These are phyloP conservation scores for Plantago major DNA, from an alignment of 257 asterid genomes.

Conservation along the genomic window DNA sequence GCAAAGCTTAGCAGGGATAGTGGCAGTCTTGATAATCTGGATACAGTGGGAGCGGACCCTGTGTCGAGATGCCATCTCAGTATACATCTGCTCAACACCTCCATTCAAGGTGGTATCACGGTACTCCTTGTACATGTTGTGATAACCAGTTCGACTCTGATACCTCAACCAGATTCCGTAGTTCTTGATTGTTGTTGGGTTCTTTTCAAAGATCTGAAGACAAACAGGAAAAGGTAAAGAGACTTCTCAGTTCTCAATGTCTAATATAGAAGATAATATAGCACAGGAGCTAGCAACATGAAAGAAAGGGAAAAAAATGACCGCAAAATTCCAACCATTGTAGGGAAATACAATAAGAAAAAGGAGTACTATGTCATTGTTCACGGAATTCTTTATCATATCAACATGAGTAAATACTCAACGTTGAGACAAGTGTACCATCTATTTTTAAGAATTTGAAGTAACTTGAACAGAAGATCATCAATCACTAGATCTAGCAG, in stretches of 20 bases:
- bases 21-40: slow-evolving; percentile 89
- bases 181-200: slow-evolving; percentile 84
- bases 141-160: slow-evolving; percentile 89
- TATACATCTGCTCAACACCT: slow-evolving; percentile 85
- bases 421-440: too few species aligned
- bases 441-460: too few species aligned
- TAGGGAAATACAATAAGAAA: too few species aligned
- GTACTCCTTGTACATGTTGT: slow-evolving; percentile 91
- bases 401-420: too few species aligned
- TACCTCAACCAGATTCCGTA: slow-evolving; percentile 85
- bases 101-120: slow-evolving; percentile 92
- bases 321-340: too few species aligned
- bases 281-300: not conserved
- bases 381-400: too few species aligned
- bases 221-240: not conserved
- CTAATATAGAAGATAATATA: not conserved
- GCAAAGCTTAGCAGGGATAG: slow-evolving; percentile 83
- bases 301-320: not conserved
- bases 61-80: slow-evolving; percentile 96
- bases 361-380: too few species aligned
- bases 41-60: slow-evolving; percentile 80
- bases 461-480: too few species aligned
- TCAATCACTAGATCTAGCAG: too few species aligned
- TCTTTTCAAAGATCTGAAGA: slow-evolving; percentile 72
- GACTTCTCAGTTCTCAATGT: too few species aligned